Base-by-base conservation (phyloP, 1,284 basidiomycete genomes). In the Coriolopsis trogii region DNA sequence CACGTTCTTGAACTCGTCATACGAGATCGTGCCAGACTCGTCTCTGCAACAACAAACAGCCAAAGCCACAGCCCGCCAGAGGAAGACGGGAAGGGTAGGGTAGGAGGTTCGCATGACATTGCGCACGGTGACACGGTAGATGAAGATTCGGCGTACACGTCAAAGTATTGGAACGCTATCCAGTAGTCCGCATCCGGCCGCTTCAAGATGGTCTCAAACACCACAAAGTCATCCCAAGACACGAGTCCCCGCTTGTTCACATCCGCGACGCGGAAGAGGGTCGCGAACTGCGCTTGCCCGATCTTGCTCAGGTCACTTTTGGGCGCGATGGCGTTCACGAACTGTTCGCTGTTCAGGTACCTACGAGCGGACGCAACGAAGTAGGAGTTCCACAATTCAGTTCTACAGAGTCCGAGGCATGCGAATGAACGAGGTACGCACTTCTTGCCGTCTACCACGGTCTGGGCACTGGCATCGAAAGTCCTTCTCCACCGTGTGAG, bases 131-230 rank as follows among this genome's bases (percentile, higher is more conserved):
- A 30, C 26, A 37, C 26, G 25, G 39, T 44, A 30, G 30, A 40
- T 13, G 39, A 40, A 26, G 30, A 46, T 41, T 26, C 38, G 33
- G 52, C 91, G 67, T 73, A 94, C 93, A 89, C 87, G 71, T 98
- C 95, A 68, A 98, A 98, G 68, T 93, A 95, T 67, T 91, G 87
- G 77, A 98, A 98, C 23, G 95, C 95, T 69, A 97, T 94, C 82
- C 91, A 92, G 70, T 95, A 95, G 69, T 95, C 93, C 29, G 94
- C 93, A 71, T 96, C 93, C 37, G 93, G 89, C 63, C 93, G 79
- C 70, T 94, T 93, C 63, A 95, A 72, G 60, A 93, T 73, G 15
- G 92, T 94, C 76, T 97, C 89, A 67, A 98, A 98, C 55, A 95
- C 87, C 18, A 88, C 87, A 66, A 95, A 98, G 70, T 98, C 95